Evolutionary conservation across 2,329 filamentous ascomycete species (phyloP), one percentile per base, ranked within the genome.

Genomic region (Hortaea werneckii): DNA sequence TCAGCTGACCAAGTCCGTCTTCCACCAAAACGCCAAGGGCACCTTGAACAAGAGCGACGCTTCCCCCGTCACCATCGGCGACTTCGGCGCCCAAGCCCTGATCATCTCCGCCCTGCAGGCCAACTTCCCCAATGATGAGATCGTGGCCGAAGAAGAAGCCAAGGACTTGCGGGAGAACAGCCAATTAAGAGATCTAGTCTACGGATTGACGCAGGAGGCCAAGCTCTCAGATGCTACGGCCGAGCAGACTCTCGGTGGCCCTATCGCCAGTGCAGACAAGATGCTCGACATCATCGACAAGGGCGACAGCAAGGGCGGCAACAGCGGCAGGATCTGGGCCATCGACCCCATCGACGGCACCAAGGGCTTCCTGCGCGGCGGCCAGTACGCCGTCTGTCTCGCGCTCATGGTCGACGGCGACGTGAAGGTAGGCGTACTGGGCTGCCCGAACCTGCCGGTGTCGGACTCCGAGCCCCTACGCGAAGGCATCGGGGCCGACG

Each of bases 281-380:
- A 79, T 80, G 77, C 64, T 79, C 51, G 70, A 77, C 42, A 72
- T 74, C 30, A 75, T 80, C 50, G 77, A 79, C 55, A 66, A 70
- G 52, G 77, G 77, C 29, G 78, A 77, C 62, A 86, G 82, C 67
- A 68, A 77, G 47, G 87, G 87, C 49, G 87, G 87, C 28, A 66
- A 70, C 50, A 75, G 72, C 54, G 88, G 87, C 51, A 77, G 92
- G 55, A 87, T 96, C 66, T 98, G 92, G 92, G 86, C 90, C 37
- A 81, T 98, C 47, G 92, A 98, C 67, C 92, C 92, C 49, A 95
- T 98, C 52, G 92, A 98, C 67, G 92, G 92, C 54, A 98, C 92
- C 44, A 95, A 95, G 71, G 94, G 92, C 29, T 98, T 98, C 72
- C 74, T 98, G 50, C 80, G 94, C 51, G 92, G 92, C 44, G 94